Evolutionary conservation across 192 early-diverging fungal genomes (phyloP).

Genomic region (Podila verticillata): DNA sequence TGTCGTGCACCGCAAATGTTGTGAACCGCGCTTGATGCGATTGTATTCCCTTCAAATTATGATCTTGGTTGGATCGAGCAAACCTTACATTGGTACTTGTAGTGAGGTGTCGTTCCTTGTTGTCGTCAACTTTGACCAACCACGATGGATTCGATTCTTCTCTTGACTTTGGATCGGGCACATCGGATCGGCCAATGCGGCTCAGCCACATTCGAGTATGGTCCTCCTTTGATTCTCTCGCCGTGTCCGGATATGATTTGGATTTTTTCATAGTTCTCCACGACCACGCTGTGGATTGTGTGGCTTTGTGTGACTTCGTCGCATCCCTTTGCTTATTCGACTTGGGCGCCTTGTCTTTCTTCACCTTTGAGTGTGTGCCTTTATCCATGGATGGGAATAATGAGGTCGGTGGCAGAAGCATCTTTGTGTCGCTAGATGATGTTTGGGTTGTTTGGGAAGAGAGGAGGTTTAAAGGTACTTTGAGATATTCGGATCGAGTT

Average conservation of each 20-base stretch:
- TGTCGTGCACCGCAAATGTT: slow-evolving; percentile 29
- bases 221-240: not conserved
- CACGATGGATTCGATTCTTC: not conserved
- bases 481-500: not conserved
- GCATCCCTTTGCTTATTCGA: too few species aligned
- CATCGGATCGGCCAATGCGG: not conserved
- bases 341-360: too few species aligned
- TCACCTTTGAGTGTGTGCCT: too few species aligned
- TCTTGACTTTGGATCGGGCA: not conserved
- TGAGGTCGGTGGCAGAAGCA: not conserved
- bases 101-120: too few species aligned
- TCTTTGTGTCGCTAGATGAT: not conserved
- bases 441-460: not conserved
- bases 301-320: not conserved
- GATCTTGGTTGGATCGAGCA: not conserved
- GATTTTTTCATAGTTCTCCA: not conserved
- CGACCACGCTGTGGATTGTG: not conserved
- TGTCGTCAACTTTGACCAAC: too few species aligned
- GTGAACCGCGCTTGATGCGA: not conserved
- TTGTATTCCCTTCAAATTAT: not conserved
- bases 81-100: too few species aligned
- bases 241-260: not conserved
- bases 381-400: not conserved
- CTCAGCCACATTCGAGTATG: not conserved
- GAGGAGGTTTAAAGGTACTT: not conserved